Evolutionary conservation across 176 grass and related monocot genomes (phyloP), one percentile per base, ranked within the genome.

Genomic region (Paspalum vaginatum): DNA sequence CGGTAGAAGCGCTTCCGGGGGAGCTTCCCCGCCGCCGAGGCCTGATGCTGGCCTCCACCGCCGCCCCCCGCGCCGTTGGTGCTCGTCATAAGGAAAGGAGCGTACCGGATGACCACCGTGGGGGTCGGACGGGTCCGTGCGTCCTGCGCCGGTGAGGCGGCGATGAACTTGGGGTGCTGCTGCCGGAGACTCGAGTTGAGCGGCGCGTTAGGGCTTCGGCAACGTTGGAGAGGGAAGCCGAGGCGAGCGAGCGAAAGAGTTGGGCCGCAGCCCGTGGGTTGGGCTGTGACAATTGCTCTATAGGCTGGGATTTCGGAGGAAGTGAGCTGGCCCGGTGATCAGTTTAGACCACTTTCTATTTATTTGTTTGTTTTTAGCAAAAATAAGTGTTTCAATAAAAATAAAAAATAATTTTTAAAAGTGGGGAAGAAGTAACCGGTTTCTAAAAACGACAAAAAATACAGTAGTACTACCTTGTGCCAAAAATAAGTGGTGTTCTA

Each of bases 1-100:
- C 95, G 70, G 70, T 94, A 98, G 81, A 98, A 98, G 10, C 87
- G 85, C 80, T 98, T 98, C 56, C 89, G 71, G 17, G 95, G 92
- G 64, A 98, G 88, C 81, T 87, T 90, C 37, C 69, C 62, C 6
- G 83, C 11, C 70, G 44, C 51, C 76, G 51, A 11, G 18, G 45
- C 65, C 50, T 85, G 59, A 40, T 78, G 71, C 58, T 58, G 60
- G 39, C 81, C n/a, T n/a, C n/a, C 83, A 62, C 86, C 32, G 0
- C 55, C 65, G 24, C 42, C 27, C 5, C 48, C 53, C 2, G 42
- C 20, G 18, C 65, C 49, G 57, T 58, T 81, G 50, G 59, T 68
- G 61, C 81, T 82, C 66, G 66, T 78, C 88, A 89, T 86, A 13
- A 24, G 40, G 44, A 32, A 40, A 16, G 59, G 75, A 40, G 72